Evolutionary conservation across 1,284 basidiomycete species (phyloP), one percentile per base, ranked within the genome.

Genomic region (Fomitopsis palustris): DNA sequence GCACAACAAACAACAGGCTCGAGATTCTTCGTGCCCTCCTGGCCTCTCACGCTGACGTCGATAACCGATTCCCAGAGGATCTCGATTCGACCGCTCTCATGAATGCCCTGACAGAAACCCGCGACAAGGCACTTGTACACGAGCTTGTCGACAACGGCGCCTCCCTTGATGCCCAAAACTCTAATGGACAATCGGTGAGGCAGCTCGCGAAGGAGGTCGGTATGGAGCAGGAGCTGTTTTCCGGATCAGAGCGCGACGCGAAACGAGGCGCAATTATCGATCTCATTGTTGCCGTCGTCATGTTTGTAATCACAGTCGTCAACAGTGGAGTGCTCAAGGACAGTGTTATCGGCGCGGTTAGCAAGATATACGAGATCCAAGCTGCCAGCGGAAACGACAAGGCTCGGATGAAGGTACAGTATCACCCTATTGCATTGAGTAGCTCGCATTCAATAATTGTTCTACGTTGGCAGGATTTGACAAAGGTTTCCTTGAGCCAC

Each of bases 1-100:
- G 21, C n/a, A 52, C 45, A 19, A 37, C 54, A n/a, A 52, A 35
- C 9, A 33, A 56, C 51, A 35, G 49, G 17, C 14, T 31, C 16
- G 59, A 55, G 25, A 60, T 60, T 39, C 55, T 56, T 8, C 59
- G 51, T 3, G 49, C 38, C n/a, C 55, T 60, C 2, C 35, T 60
- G 35, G 41, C 56, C 19, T 38, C 38, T 6, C 38, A 49, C 17
- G 59, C 59, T 1, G 51, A 56, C 17, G 45, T 55, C 45, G 51
- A 60, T 35, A 37, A 17, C 14, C 41, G 49, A n/a, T 53, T 23
- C 29, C 47, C 38, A 4, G 14, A 56, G 29, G 55, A 60, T 45
- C 47, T 17, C 16, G 35, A 42, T 9, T n/a, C 35, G 8, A 60
- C 59, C 19, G 55, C 59, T 12, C 55, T 60, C 35, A 60, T 60